Evolutionary conservation across 345 rosid species (phyloP).

Genomic region (Eutrema yunnanense): DNA sequence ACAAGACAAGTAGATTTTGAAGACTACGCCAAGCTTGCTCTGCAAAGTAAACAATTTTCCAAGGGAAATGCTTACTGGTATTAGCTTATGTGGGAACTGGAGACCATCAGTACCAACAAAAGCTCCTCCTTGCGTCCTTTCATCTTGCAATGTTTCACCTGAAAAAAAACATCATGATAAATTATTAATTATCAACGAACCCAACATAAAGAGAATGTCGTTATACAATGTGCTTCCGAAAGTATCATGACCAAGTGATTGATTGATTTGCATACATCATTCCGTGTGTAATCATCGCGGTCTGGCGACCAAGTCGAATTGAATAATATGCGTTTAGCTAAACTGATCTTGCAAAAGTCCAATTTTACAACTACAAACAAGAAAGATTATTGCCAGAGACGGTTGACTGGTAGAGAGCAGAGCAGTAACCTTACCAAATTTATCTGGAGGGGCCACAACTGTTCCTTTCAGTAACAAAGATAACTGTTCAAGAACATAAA

Average conservation of each 20-base stretch:
- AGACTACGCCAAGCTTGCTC: background rate
- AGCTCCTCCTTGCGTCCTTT: conserved; percentile 76
- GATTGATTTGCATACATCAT: conserved; percentile 1
- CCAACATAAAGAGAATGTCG: background rate
- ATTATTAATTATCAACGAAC: conserved; percentile 5
- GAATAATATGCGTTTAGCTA: background rate
- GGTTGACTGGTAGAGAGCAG: background rate
- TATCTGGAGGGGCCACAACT: conserved; percentile 97
- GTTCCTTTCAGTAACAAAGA: conserved; percentile 87
- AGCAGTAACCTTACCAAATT: conserved; percentile 60
- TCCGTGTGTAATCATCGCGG: background rate
- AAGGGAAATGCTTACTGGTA: conserved; percentile 56
- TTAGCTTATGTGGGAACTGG: conserved; percentile 79
- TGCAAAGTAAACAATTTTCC: background rate
- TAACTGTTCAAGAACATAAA: conserved; percentile 42
- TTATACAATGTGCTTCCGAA: background rate
- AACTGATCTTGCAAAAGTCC: conserved; percentile 3
- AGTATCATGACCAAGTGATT: background rate
- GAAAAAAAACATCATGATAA: conserved; percentile 18
- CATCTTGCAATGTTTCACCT: conserved; percentile 92
- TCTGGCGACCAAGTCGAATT: background rate
- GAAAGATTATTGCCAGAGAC: background rate
- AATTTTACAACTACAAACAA: background rate
- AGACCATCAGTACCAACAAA: conserved; percentile 76
- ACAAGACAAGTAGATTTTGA: background rate